Base-by-base conservation (phyloP, 495 filamentous ascomycete genomes). In the Podospora pseudocomata region DNA sequence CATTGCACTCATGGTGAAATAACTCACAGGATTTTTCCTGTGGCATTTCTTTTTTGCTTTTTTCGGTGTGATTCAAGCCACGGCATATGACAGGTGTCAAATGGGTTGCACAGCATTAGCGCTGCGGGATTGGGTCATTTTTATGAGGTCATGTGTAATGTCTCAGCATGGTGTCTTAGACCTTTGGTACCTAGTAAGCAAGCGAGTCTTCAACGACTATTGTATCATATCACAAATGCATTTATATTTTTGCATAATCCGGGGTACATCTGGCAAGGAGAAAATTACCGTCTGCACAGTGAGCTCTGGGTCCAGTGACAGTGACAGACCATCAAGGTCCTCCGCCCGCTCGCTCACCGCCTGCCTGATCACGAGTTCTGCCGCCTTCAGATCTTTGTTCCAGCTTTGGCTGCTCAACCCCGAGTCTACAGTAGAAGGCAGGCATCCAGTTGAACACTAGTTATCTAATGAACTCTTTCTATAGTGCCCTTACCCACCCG, bases 1-100 rank as follows among this genome's bases (percentile, higher is more conserved):
- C 65, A 82, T 82, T 67, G 79, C 78, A 0, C 62, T 82, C 70
- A 82, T 82, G 80, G 71, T 76, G 16, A 77, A 55, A 73, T 63
- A 23, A 44, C 39, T 13, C 1, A 49, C 39, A 49, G 9, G 39
- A 2, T 9, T 16, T 16, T 13, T 49, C 13, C 2, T 49, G 39
- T 49, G 39, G 13, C 13, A 49, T 49, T 49, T 49, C 3, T 49
- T 49, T 49, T 49, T 6, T 23, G 23, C 23, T 11, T 2, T 49
- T 49, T 49, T 49, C 6, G 39, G 39, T 13, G 39, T 49, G 39
- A 49, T 28, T n/a, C 61, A 30, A 26, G 26, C 7, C 16, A 18
- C 16, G 11, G 59, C 59, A 61, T 61, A 30, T 61, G 59, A 61
- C 59, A 28, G 26, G 19, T 28, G 30, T 61, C 59, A 28, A 18